Base-by-base conservation (phyloP, 768 basidiomycete genomes). In the Sarcodon sp. region DNA sequence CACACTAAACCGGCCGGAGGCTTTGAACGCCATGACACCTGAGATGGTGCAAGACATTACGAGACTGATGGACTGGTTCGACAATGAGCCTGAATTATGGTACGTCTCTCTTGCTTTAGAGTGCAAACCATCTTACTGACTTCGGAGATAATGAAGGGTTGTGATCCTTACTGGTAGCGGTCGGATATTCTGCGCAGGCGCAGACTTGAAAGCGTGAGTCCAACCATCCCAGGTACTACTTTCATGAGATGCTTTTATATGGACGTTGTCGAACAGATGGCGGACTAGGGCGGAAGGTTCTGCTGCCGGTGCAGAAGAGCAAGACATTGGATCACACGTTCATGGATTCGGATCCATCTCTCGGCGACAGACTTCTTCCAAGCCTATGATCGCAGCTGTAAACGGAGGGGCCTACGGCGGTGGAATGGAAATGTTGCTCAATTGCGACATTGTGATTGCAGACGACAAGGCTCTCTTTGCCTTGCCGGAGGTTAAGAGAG, bases 331-430 rank as follows among this genome's bases (percentile, higher is more conserved):
- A 49, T 35, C 21, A 27, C 21, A 27, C 21, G 21, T 27, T 0
- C 63, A 82, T 51, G 85, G 87, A 5, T 88, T 89, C 60, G 87
- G 74, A 1, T 75, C 82, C 34, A 64, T 90, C 35, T 88, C 86
- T 1, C 75, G 83, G 21, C 72, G 87, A 3, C 71, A 69, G 36
- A 61, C 60, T 34, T 75, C 76, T 0, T 68, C 62, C 51, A 89
- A 89, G 57, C 85, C 85, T 6, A 75, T 87, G 46, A 81, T 89
- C 43, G 87, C 87, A 10, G 87, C 87, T 3, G 86, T 87, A 1
- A 75, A 79, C 50, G 87, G 87, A n/a, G 73, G 79, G 12, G 65
- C 69, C 13, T 63, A 62, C 47, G 67, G 66, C 44, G 62, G 64
- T 7, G 62, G 61, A 6, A 52, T 57, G 32, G 64, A 66, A 51